These are phyloP conservation scores for Arbutus unedo DNA, from an alignment of 148 eudicot species.

Conservation along the genomic window DNA sequence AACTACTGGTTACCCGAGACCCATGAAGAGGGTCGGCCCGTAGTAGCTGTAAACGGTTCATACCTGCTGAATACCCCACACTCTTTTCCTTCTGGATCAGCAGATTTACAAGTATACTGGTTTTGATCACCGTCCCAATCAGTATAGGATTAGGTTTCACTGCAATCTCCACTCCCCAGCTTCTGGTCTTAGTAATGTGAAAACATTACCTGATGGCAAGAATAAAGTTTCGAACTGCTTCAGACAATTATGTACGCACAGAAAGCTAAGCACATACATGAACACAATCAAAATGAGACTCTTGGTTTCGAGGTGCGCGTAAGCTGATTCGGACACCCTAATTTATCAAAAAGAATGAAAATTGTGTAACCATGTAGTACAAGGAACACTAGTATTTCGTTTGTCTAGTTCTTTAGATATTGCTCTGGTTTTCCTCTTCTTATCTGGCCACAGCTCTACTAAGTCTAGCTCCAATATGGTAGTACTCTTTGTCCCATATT, in stretches of 20 bases:
- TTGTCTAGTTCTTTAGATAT: not conserved
- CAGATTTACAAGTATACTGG: not conserved
- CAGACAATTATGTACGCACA: not conserved
- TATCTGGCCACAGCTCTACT: not conserved
- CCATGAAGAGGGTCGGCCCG: not conserved
- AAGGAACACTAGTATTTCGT: not conserved
- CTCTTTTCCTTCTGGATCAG: not conserved
- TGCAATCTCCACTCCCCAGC: conserved; percentile 13
- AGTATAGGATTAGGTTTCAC: conserved; percentile 17
- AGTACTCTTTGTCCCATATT: not conserved
- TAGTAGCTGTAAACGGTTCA: not conserved
- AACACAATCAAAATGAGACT: conserved; percentile 13
- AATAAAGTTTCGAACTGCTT: not conserved
- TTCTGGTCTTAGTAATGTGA: conserved; percentile 10
- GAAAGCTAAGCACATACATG: not conserved
- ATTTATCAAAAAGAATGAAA: conserved; percentile 26
- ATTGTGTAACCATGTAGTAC: not conserved
- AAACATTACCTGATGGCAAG: conserved; percentile 13
- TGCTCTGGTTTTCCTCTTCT: not conserved
- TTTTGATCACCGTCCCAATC: conserved; percentile 20
- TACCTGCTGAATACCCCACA: not conserved
- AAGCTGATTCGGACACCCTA: too few relatives aligned
- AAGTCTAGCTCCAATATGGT: not conserved
- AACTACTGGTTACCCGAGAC: conserved; percentile 1
- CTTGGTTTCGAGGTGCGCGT: conserved; percentile 31